Evolutionary conservation across 2,329 filamentous ascomycete genomes (phyloP).

Genomic region (Colletotrichum eleusines): DNA sequence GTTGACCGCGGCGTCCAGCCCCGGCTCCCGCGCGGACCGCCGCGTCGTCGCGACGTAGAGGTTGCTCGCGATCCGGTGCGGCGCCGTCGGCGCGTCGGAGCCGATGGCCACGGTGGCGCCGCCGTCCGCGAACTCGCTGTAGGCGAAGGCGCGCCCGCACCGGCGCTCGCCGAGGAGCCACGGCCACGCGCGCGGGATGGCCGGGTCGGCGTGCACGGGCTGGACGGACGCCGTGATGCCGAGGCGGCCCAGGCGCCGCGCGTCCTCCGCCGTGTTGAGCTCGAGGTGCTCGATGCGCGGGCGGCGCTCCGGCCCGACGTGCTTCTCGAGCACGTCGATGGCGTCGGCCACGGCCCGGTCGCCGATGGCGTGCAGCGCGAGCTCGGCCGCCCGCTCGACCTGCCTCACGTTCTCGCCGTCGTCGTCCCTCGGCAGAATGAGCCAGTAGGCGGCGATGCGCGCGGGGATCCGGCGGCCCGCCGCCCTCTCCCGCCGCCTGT

Average conservation of each 20-base stretch:
- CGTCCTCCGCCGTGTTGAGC: constrained; percentile 67
- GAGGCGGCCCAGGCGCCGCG: constrained; percentile 65
- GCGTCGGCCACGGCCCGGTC: constrained; percentile 69
- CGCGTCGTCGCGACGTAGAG: constrained; percentile 71
- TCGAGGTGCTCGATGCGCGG: constrained; percentile 76
- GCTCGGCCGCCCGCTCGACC: constrained; percentile 63
- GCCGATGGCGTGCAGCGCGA: constrained; percentile 74
- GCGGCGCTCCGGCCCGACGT: constrained; percentile 59
- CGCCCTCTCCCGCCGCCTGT: constrained; percentile 47
- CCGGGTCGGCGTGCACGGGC: constrained; percentile 70
- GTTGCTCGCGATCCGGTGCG: constrained; percentile 66
- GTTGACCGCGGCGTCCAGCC: constrained; percentile 59
- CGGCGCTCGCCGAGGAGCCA: constrained; percentile 65
- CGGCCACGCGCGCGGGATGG: constrained; percentile 72
- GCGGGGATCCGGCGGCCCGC: constrained; percentile 54
- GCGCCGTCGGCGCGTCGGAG: constrained; percentile 70
- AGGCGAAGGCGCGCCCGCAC: constrained; percentile 71
- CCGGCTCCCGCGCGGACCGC: constrained; percentile 58
- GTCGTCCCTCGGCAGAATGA: constrained; percentile 60
- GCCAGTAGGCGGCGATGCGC: constrained; percentile 68
- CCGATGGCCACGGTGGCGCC: constrained; percentile 69
- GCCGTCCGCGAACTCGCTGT: constrained; percentile 68
- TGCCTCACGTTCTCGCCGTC: constrained; percentile 60
- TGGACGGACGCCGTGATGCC: constrained; percentile 72
- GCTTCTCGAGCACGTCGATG: constrained; percentile 66